Percentiles rank a stretch among this genome's conserved stretches.
phyloP scores from a whole-genome alignment of 129 eudicot genomes.

The Ambrosia artemisiifolia region DNA sequence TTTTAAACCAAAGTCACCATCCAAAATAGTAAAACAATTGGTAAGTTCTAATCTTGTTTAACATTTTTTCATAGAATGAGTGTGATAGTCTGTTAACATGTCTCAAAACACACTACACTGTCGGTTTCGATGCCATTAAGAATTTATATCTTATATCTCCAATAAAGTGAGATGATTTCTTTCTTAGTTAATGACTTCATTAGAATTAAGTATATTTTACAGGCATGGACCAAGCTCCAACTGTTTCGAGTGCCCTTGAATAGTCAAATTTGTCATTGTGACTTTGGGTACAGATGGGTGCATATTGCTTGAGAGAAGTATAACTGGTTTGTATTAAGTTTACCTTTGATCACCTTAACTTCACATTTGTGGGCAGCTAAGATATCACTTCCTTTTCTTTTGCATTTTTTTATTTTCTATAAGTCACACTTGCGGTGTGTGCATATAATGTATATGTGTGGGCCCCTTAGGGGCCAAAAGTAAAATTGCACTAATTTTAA shows the following conservation, averaged over 20 bases:
- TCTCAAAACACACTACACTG: too few species aligned
- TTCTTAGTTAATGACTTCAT: constrained; percentile 1
- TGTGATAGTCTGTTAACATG: too few species aligned
- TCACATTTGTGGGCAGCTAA: not conserved
- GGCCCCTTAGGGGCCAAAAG: too few species aligned
- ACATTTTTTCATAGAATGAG: too few species aligned
- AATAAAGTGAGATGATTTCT: not conserved
- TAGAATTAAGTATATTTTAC: constrained; percentile 1
- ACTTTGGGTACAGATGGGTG: constrained; percentile 92
- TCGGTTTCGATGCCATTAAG: too few species aligned
- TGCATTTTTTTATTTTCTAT: not conserved
- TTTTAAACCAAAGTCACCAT: too few species aligned
- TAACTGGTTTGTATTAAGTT: constrained; percentile 39
- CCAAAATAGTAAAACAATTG: too few species aligned
- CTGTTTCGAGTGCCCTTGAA: constrained; percentile 72
- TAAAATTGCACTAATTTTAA: too few species aligned
- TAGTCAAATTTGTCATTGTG: constrained; percentile 66
- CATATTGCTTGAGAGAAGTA: constrained; percentile 80
- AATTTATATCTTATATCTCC: not conserved
- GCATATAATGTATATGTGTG: too few species aligned
- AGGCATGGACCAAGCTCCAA: constrained; percentile 82
- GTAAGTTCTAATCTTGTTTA: too few species aligned
- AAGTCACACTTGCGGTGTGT: too few species aligned
- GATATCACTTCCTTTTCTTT: not conserved
- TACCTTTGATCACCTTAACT: not conserved